A percentile compares a stretch with the other conserved stretches of the same genome.
Conservation (phyloP, 306 rosid genomes). For the Vachellia collinsii region DNA sequence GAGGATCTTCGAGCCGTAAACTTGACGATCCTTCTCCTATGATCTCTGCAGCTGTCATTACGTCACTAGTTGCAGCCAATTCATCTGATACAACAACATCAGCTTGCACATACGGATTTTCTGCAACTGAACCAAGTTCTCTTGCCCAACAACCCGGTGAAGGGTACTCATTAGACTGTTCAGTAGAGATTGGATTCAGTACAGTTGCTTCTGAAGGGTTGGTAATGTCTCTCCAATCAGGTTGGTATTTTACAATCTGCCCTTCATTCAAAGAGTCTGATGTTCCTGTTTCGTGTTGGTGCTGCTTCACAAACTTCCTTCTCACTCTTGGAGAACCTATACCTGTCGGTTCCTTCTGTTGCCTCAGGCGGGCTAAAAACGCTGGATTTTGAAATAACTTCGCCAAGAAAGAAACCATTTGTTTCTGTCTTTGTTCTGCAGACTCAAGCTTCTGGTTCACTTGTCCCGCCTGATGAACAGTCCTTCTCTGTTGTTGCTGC, state of each 20-base stretch:
- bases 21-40: conserved; percentile 55
- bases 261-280: conserved; percentile 52
- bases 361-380: conserved; percentile 54
- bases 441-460: conserved; percentile 74
- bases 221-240: conserved; percentile 46
- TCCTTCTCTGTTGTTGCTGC: conserved; percentile 73
- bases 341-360: conserved; percentile 53
- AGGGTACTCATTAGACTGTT: conserved; percentile 41
- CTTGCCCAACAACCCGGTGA: too few relatives aligned
- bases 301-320: conserved; percentile 71
- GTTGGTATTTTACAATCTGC: conserved; percentile 53
- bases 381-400: conserved; percentile 76
- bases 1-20: conserved; percentile 44
- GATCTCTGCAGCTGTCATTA: conserved; percentile 34
- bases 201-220: conserved; percentile 44
- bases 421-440: conserved; percentile 82
- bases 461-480: conserved; percentile 56
- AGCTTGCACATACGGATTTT: conserved; percentile 28
- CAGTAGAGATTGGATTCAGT: conserved; percentile 53
- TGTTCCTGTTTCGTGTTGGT: conserved; percentile 46
- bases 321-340: conserved; percentile 57
- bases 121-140: too few relatives aligned
- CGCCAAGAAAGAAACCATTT: conserved; percentile 82
- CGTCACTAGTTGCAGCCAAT: conserved; percentile 45
- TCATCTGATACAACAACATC: conserved; percentile 46